These are phyloP conservation scores for Tagetes erecta DNA, from an alignment of 129 eudicot genomes.

Conservation along the genomic window DNA sequence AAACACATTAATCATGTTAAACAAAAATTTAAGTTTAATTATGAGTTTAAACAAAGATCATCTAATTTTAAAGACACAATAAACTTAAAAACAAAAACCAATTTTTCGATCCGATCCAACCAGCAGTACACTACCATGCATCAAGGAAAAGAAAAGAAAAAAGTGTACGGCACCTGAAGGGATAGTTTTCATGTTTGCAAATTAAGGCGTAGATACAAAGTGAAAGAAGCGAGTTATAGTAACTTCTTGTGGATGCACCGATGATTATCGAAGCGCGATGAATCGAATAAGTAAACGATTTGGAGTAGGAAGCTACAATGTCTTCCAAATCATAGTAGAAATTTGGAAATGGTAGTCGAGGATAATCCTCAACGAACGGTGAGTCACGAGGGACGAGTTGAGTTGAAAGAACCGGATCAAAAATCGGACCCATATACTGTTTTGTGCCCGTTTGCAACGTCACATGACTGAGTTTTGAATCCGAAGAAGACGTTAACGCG, in stretches of 20 bases:
- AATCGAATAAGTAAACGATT: neutral
- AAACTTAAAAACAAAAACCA: no score
- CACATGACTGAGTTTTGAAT: neutral
- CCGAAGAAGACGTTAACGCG: neutral
- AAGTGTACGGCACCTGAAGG: neutral
- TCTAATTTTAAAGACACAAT: no score
- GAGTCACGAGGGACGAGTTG: neutral
- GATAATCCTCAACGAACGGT: neutral
- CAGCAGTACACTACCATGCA: no score
- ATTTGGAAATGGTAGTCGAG: neutral
- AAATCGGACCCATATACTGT: conserved; percentile 1
- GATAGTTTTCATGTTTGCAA: conserved; percentile 9
- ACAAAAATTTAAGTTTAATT: no score
- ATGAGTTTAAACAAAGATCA: no score
- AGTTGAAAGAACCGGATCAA: conserved; percentile 1
- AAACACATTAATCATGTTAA: no score
- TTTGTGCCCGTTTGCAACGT: conserved; percentile 9
- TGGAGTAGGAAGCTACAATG: neutral
- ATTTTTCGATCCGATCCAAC: no score
- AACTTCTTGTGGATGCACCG: conserved; percentile 9
- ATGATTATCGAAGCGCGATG: conserved; percentile 1
- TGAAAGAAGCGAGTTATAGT: neutral
- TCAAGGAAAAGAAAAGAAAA: no score
- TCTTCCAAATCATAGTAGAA: neutral
- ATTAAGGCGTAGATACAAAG: neutral